Base-by-base conservation (phyloP, 345 rosid species). In the Barbarea vulgaris region DNA sequence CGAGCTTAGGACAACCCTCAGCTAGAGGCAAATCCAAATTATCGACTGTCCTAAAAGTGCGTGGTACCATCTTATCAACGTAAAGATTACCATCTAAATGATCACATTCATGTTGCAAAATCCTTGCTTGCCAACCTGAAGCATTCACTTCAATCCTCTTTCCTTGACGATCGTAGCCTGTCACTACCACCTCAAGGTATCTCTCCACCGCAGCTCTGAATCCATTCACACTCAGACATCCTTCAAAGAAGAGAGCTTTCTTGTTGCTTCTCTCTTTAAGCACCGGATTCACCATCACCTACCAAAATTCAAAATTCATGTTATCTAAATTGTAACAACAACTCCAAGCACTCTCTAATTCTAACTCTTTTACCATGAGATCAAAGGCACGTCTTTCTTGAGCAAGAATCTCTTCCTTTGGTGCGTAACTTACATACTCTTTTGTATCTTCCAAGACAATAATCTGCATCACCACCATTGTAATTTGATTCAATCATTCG, bases 41-140 rank as follows among this genome's bases (percentile, higher is more conserved):
- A n/a, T 94, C 85, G 5, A 80, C 86, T 12, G 83, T 82, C 82
- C 97, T 86, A 81, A 91, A 91, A 5, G 98, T 91, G 78, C 85
- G 87, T 9, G 85, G 87, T 18, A 84, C 72, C 96, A 91, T 91
- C 86, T 88, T 90, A 80, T 93, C 97, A 31, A 89, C 96, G 13
- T 89, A 92, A 8, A 92, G 83, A 70, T 83, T 84, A 81, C 98
- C 98, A 42, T 87, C 91, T 75, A 91, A 82, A 86, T 94, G 98
- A 79, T 94, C 93, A 44, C 89, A 94, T 39, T 94, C 98, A 4
- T 94, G 98, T 67, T 94, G 97, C 73, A 94, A 68, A 47, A 94
- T 89, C 37, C 97, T 91, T 0, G 97, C 96, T 71, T 88, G 93
- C 97, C 98, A 91, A 37, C 98, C 98, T 0, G 90, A 87, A 69